Evolutionary conservation across 345 rosid species (phyloP).

Genomic region (Camelina sativa): DNA sequence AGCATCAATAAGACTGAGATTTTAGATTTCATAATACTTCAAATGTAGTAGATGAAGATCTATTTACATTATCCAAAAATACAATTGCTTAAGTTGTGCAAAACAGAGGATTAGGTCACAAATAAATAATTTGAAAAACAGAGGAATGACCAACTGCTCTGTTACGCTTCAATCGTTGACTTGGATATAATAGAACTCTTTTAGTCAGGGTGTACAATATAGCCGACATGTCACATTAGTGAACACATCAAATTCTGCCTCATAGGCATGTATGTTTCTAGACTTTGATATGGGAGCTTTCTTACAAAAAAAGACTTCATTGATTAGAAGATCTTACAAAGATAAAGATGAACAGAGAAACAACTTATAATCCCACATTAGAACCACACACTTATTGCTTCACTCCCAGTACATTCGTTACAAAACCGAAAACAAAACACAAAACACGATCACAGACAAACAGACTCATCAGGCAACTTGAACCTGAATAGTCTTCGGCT

Average conservation of each 20-base stretch:
- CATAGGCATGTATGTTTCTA: not conserved
- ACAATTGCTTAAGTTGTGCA: not conserved
- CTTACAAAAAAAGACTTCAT: not conserved
- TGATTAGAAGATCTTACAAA: not conserved
- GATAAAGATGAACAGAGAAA: not conserved
- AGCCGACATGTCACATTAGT: not conserved
- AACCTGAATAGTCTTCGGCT: slow-evolving; percentile 69
- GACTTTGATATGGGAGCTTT: not conserved
- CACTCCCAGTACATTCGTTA: not conserved
- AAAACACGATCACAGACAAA: not conserved
- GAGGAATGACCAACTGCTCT: not conserved
- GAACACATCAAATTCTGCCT: not conserved
- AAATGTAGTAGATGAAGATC: not conserved
- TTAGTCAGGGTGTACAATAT: not conserved
- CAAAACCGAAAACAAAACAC: not conserved
- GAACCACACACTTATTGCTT: not conserved
- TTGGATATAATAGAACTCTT: not conserved
- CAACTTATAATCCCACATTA: not conserved
- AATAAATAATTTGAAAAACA: not conserved
- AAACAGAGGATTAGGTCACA: not conserved
- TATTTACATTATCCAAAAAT: not conserved
- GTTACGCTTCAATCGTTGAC: not conserved
- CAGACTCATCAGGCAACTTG: slow-evolving; percentile 64
- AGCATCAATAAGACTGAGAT: not conserved
- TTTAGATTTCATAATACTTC: not conserved